These are phyloP conservation scores for Phoma sp. DNA, from an alignment of 2,329 filamentous ascomycete species.

Conservation along the genomic window DNA sequence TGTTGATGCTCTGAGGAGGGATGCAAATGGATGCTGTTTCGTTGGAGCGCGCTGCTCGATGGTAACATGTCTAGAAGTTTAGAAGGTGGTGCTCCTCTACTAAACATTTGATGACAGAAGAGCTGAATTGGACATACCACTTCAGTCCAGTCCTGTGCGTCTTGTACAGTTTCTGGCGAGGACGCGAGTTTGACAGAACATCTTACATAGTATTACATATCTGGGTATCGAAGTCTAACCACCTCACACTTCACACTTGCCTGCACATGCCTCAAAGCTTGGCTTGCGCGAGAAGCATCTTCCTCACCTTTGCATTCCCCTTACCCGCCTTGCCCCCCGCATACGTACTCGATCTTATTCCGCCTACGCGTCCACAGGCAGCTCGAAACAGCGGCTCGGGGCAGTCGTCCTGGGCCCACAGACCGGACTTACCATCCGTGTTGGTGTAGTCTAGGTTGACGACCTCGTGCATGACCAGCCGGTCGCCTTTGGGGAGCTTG, in stretches of 20 bases:
- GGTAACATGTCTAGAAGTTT: no score
- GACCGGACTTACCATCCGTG: constrained; percentile 1
- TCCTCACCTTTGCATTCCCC: constrained; percentile 18
- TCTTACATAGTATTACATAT: no score
- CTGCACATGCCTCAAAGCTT: neutral
- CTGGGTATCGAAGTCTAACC: no score
- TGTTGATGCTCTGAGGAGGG: no score
- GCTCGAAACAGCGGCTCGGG: constrained; percentile 8
- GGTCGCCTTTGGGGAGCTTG: constrained; percentile 33
- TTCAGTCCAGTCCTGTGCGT: no score
- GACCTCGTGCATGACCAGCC: constrained; percentile 36
- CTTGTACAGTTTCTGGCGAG: no score
- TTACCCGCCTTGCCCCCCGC: constrained; percentile 13
- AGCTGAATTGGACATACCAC: no score
- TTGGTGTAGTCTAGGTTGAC: neutral
- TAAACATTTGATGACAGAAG: no score
- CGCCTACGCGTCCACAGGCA: constrained; percentile 6
- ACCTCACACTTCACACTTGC: neutral
- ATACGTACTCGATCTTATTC: constrained; percentile 20
- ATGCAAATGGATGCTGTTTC: no score
- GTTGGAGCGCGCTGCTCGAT: no score
- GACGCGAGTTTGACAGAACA: no score
- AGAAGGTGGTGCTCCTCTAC: no score
- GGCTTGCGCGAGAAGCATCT: neutral
- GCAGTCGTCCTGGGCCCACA: constrained; percentile 6